phyloP scores from a whole-genome alignment of 805 yeast genomes.

The Dipodascus geniculatus region DNA sequence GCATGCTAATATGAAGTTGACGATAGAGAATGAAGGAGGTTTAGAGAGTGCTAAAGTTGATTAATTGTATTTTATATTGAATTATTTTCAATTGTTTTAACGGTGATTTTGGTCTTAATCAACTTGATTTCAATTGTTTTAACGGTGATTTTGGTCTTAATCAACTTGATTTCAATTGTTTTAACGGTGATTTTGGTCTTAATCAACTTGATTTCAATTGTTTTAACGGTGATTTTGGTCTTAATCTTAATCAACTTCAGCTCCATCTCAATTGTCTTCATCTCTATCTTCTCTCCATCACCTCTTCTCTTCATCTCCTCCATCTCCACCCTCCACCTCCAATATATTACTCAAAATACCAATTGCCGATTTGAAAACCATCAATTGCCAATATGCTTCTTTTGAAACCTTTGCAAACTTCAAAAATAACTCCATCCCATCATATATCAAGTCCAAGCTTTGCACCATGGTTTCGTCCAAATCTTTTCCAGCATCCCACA shows the following conservation, averaged over 20 bases:
- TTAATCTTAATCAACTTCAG: too few relatives aligned
- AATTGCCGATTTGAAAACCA: background rate
- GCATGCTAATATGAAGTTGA: constrained; percentile 31
- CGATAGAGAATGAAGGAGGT: background rate
- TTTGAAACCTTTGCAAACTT: background rate
- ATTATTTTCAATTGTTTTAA: background rate
- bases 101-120: too few relatives aligned
- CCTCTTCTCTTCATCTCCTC: too few relatives aligned
- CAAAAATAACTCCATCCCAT: background rate
- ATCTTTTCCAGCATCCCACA: background rate
- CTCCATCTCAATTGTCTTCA: too few relatives aligned
- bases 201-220: too few relatives aligned
- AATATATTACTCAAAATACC: background rate
- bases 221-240: too few relatives aligned
- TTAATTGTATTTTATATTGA: background rate
- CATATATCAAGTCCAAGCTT: background rate
- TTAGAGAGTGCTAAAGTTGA: constrained; percentile 1
- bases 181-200: too few relatives aligned
- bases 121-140: too few relatives aligned
- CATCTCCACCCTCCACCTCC: too few relatives aligned
- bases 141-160: too few relatives aligned
- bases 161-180: too few relatives aligned
- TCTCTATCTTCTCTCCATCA: too few relatives aligned
- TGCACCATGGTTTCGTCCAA: background rate
- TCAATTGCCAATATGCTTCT: background rate